phyloP scores from a whole-genome alignment of 164 flowering plant genomes.

The Liquidambar formosana region DNA sequence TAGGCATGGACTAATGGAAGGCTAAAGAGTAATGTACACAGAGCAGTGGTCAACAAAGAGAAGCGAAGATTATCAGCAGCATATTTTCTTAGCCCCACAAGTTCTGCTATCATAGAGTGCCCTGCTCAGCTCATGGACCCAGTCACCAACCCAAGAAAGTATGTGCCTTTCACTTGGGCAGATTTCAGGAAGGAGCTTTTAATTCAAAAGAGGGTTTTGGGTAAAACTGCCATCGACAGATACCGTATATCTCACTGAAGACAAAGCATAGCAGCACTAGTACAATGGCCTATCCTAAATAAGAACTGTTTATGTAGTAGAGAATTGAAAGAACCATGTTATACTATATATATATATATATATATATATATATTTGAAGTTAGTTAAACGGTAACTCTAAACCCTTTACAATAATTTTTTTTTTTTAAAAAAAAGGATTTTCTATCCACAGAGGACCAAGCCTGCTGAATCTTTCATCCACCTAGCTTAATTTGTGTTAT shows the following conservation, averaged over 20 bases:
- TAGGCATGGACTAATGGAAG: constrained; percentile 43
- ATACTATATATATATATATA: too few relatives aligned
- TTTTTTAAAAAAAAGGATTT: too few relatives aligned
- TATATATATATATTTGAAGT: too few relatives aligned
- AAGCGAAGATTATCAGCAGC: constrained; percentile 27
- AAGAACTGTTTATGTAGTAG: too few relatives aligned
- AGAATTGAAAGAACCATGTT: too few relatives aligned
- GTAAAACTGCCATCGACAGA: constrained; percentile 28
- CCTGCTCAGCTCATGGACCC: constrained; percentile 25
- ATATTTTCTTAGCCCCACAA: constrained; percentile 31
- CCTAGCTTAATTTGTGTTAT: too few relatives aligned
- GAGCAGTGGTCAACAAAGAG: constrained; percentile 41
- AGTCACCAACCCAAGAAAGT: constrained; percentile 14
- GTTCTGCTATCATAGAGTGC: constrained; percentile 24
- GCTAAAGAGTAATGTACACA: constrained; percentile 33
- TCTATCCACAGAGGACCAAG: too few relatives aligned
- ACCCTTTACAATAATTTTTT: too few relatives aligned
- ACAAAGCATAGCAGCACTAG: too few relatives aligned
- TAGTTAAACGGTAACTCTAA: too few relatives aligned
- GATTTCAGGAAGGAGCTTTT: constrained; percentile 30
- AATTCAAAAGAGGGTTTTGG: constrained; percentile 26
- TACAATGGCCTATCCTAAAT: too few relatives aligned
- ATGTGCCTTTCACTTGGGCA: constrained; percentile 31
- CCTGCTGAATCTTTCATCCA: too few relatives aligned
- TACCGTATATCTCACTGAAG: constrained; percentile 1